Evolutionary conservation across 2,329 filamentous ascomycete species (phyloP), one percentile per base, ranked within the genome.

Genomic region (Pleomassaria siparia): DNA sequence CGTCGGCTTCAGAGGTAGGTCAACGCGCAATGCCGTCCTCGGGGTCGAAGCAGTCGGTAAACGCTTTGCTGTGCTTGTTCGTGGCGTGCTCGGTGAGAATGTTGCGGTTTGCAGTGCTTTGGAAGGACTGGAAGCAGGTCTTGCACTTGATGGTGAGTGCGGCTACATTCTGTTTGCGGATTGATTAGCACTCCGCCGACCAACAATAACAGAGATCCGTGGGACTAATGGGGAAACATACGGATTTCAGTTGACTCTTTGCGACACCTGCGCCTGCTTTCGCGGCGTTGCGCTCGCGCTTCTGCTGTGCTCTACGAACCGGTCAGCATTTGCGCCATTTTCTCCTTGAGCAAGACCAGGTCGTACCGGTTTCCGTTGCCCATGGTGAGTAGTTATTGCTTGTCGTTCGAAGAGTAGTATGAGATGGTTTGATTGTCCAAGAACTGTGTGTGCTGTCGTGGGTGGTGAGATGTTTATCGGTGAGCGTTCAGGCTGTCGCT

Each of bases 71-170:
- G 76, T 91, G 88, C 78, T 89, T 90, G 74, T 89, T 89, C 55
- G 73, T 67, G 53, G 87, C 86, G 71, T 91, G 88, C 64, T 87
- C 83, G 50, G 79, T 81, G 53, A 91, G 81, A 53, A 86, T 84
- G 62, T 85, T 85, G 52, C 80, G 83, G 66, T 86, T 86, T 51
- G 85, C 86, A 28, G 88, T 91, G 77, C 86, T 86, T 59, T 91
- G 80, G 76, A 91, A 91, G 24, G 86, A 88, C 60, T 86, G 81
- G 74, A 85, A 87, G 86, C 88, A 91, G 63, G 84, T 77, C 58
- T 81, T 75, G 80, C 88, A 91, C 72, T 89, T 85, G 72, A 91
- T 88, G 65, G 81, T 85, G 77, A 84, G 87, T 50, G 88, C 87
- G 59, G 85, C 78, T 60, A 81, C 78, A 75, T 91, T 91, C 85